These are phyloP conservation scores for Dendrobium catenatum DNA, from an alignment of 106 monocot species.

Conservation along the genomic window DNA sequence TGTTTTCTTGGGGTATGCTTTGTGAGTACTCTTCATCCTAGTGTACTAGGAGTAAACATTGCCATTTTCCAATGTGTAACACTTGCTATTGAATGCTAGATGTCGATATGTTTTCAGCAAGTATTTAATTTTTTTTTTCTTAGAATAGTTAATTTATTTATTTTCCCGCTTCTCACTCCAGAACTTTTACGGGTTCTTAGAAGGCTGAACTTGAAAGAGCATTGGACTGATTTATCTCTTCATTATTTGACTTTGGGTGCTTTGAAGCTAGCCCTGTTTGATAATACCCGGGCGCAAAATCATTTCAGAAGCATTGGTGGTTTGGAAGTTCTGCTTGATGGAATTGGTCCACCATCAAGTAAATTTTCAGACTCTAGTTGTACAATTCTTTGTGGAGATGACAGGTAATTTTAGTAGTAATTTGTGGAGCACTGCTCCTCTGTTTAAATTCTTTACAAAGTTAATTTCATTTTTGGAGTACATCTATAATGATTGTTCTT, in stretches of 20 bases:
- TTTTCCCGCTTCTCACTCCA: slow-evolving; percentile 18
- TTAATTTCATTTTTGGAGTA: not conserved
- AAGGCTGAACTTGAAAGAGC: slow-evolving; percentile 78
- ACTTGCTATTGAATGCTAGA: not conserved
- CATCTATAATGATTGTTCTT: not conserved
- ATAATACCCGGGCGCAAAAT: slow-evolving; percentile 86
- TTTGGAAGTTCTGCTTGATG: slow-evolving; percentile 89
- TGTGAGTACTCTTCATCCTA: not conserved
- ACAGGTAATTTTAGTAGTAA: slow-evolving; percentile 35
- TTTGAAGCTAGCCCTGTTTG: slow-evolving; percentile 55
- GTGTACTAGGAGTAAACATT: not conserved
- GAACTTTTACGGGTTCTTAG: slow-evolving; percentile 86
- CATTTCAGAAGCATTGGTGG: slow-evolving; percentile 99
- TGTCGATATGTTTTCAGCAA: not conserved
- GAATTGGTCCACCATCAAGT: slow-evolving; percentile 75
- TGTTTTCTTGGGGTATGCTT: no score
- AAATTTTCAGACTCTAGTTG: slow-evolving; percentile 50
- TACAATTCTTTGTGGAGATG: slow-evolving; percentile 35
- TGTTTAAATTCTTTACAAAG: not conserved
- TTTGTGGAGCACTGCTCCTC: not conserved
- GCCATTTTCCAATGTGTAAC: not conserved
- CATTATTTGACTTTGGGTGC: slow-evolving; percentile 65
- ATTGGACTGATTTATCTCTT: slow-evolving; percentile 73
- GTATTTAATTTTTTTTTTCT: not conserved
- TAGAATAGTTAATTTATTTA: slow-evolving; percentile 1